These are phyloP conservation scores for Erigeron canadensis DNA, from an alignment of 129 eudicot genomes.

Conservation along the genomic window DNA sequence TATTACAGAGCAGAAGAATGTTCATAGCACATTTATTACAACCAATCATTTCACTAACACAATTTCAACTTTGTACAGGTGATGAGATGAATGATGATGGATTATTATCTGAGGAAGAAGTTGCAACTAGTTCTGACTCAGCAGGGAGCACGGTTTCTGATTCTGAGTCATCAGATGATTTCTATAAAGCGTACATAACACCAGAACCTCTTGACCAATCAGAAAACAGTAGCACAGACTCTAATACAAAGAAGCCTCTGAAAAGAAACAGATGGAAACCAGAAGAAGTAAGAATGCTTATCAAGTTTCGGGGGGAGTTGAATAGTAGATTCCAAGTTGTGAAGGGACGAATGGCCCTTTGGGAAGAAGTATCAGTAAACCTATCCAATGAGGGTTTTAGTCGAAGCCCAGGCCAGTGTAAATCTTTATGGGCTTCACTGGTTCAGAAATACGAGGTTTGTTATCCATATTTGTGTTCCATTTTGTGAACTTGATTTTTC, in stretches of 20 bases:
- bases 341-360: constrained; percentile 96
- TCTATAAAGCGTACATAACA: constrained; percentile 52
- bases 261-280: constrained; percentile 92
- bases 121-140: constrained; percentile 33
- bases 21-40: not conserved
- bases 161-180: constrained; percentile 48
- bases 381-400: constrained; percentile 57
- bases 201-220: constrained; percentile 23
- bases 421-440: constrained; percentile 90
- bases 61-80: constrained; percentile 33
- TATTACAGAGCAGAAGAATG: no score
- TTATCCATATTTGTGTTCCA: constrained; percentile 3
- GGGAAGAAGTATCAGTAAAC: constrained; percentile 86
- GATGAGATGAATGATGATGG: constrained; percentile 31
- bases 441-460: constrained; percentile 92
- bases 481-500: not conserved
- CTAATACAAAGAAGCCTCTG: constrained; percentile 38
- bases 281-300: constrained; percentile 77
- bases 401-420: constrained; percentile 93
- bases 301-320: constrained; percentile 66
- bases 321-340: constrained; percentile 80
- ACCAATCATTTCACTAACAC: not conserved
- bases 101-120: constrained; percentile 51
- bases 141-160: constrained; percentile 21
- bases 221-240: constrained; percentile 28